These are phyloP conservation scores for Scutellaria galericulata DNA, from an alignment of 257 asterid genomes.

Conservation along the genomic window DNA sequence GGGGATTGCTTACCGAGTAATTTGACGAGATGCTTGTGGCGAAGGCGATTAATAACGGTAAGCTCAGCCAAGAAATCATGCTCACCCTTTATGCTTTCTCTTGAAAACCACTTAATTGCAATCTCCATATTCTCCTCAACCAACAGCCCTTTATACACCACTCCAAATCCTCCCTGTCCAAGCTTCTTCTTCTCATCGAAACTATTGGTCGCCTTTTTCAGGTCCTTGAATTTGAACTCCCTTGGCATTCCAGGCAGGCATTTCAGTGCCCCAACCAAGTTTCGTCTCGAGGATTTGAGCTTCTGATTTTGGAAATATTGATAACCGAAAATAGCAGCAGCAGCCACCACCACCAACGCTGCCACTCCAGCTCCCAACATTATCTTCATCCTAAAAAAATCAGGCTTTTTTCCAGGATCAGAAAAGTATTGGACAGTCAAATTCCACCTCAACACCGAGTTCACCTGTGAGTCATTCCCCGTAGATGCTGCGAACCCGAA, in stretches of 20 bases:
- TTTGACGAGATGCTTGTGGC: slow-evolving; percentile 62
- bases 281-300: slow-evolving; percentile 25
- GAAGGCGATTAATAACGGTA: slow-evolving; percentile 60
- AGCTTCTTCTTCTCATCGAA: slow-evolving; percentile 55
- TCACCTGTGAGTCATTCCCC: neutral
- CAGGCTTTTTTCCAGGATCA: slow-evolving; percentile 22
- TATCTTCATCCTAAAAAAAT: slow-evolving; percentile 27
- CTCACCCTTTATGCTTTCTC: slow-evolving; percentile 56
- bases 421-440: slow-evolving; percentile 48
- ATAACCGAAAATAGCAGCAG: slow-evolving; percentile 39
- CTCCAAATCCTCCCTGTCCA: slow-evolving; percentile 65
- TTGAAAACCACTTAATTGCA: slow-evolving; percentile 59
- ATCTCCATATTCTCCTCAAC: slow-evolving; percentile 45
- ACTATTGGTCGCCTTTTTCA: slow-evolving; percentile 43
- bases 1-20: slow-evolving; percentile 42
- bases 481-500: slow-evolving; percentile 45
- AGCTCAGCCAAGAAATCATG: slow-evolving; percentile 62
- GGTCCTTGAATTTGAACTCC: slow-evolving; percentile 47
- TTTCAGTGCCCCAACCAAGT: slow-evolving; percentile 48
- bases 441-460: slow-evolving; percentile 53
- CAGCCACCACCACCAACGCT: slow-evolving; percentile 20
- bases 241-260: slow-evolving; percentile 56
- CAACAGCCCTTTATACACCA: slow-evolving; percentile 52
- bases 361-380: slow-evolving; percentile 44
- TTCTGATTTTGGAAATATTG: slow-evolving; percentile 23